Percentiles rank a stretch among this genome's conserved stretches.
These are phyloP conservation scores for Candida chauliodis DNA, from an alignment of 805 yeast species.

Conservation along the genomic window DNA sequence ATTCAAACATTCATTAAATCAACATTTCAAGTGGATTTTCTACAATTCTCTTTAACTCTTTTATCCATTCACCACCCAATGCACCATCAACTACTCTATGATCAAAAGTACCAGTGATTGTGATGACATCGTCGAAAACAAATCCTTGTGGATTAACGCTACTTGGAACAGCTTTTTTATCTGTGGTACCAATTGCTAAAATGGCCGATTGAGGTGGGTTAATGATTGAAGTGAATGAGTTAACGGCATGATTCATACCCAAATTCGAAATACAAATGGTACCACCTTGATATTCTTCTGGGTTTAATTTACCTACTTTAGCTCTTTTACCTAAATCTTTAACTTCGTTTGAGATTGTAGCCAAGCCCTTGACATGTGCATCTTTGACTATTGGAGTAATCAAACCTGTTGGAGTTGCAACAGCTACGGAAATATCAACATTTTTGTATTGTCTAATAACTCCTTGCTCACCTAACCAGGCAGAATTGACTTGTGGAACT, in stretches of 20 bases:
- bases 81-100: conserved; percentile 98
- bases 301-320: conserved; percentile 84
- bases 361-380: conserved; percentile 85
- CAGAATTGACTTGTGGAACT: conserved; percentile 92
- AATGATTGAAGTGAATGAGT: conserved; percentile 90
- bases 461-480: conserved; percentile 87
- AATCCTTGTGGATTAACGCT: conserved; percentile 87
- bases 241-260: conserved; percentile 97
- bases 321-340: conserved; percentile 97
- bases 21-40: conserved; percentile 96
- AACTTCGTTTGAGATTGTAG: conserved; percentile 73
- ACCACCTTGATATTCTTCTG: conserved; percentile 99
- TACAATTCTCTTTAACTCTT: conserved; percentile 81
- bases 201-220: conserved; percentile 97
- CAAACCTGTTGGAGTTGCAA: conserved; percentile 95
- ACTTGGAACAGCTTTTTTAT: conserved; percentile 91
- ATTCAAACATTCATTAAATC: conserved; percentile 43
- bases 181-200: conserved; percentile 90
- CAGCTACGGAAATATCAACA: conserved; percentile 98
- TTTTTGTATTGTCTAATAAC: conserved; percentile 87
- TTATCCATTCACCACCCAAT: conserved; percentile 94
- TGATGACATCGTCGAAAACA: conserved; percentile 85
- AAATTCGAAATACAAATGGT: conserved; percentile 97
- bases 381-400: conserved; percentile 92
- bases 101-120: conserved; percentile 94